Evolutionary conservation across 2,329 filamentous ascomycete genomes (phyloP).

Genomic region (Fusarium sp.): DNA sequence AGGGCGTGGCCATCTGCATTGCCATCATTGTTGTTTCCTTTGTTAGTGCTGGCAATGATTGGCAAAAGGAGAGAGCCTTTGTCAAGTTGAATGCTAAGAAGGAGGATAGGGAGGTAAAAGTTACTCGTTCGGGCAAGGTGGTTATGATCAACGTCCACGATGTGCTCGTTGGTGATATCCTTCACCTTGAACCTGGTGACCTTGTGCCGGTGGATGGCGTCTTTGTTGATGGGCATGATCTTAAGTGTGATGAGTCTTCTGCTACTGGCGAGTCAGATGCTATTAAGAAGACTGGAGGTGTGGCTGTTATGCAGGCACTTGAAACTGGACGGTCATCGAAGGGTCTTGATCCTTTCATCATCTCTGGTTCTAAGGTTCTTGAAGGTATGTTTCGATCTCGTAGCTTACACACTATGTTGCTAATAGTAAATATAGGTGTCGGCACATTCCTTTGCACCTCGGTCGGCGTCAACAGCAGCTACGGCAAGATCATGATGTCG

Average conservation of each 20-base stretch:
- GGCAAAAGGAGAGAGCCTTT: background rate
- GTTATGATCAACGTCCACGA: constrained; percentile 73
- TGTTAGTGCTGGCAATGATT: background rate
- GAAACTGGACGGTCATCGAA: background rate
- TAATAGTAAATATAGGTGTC: constrained; percentile 58
- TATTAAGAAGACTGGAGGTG: background rate
- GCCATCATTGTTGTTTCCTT: background rate
- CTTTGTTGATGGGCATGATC: background rate
- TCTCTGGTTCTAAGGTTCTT: background rate
- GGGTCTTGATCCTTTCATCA: background rate
- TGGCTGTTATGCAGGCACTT: background rate
- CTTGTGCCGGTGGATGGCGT: background rate
- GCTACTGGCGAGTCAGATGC: background rate
- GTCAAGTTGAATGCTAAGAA: background rate
- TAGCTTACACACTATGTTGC: background rate
- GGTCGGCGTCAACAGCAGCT: constrained; percentile 63
- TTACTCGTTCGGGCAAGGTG: constrained; percentile 72
- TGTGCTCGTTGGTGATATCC: constrained; percentile 74
- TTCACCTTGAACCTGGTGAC: constrained; percentile 54
- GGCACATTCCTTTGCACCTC: constrained; percentile 66
- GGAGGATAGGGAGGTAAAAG: constrained; percentile 70
- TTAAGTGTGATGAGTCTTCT: background rate
- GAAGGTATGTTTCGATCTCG: background rate
- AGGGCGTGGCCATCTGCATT: background rate
- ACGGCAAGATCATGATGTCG: constrained; percentile 66